These are phyloP conservation scores for Penstemon davidsonii DNA, from an alignment of 257 asterid genomes.

Conservation along the genomic window DNA sequence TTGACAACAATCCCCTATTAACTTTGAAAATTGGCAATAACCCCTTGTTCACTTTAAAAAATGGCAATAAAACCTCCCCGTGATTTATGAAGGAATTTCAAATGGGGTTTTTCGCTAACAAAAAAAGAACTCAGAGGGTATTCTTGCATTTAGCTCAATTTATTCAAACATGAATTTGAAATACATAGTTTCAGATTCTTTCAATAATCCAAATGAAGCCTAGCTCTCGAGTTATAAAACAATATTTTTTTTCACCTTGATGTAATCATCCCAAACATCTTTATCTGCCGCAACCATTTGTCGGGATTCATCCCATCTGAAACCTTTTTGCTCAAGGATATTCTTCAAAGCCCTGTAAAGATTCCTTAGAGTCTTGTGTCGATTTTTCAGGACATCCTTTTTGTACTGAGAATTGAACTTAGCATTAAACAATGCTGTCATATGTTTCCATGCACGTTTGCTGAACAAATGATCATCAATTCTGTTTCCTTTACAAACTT, in stretches of 20 bases:
- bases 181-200: too few species aligned
- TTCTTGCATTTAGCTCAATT: too few species aligned
- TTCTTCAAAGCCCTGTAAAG: constrained; percentile 22
- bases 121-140: too few species aligned
- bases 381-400: constrained; percentile 40
- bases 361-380: constrained; percentile 42
- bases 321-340: constrained; percentile 40
- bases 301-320: constrained; percentile 38
- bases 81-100: too few species aligned
- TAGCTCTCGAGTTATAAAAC: constrained; percentile 4
- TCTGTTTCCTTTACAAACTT: constrained; percentile 29
- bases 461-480: constrained; percentile 38
- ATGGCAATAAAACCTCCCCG: too few species aligned
- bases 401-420: constrained; percentile 33
- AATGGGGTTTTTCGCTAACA: too few species aligned
- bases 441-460: constrained; percentile 36
- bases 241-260: constrained; percentile 31
- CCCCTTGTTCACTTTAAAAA: too few species aligned
- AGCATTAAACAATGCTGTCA: constrained; percentile 32
- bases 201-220: not conserved
- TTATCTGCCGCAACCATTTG: constrained; percentile 35
- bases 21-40: too few species aligned
- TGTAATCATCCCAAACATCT: constrained; percentile 37
- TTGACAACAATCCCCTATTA: too few species aligned
- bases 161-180: too few species aligned